These are phyloP conservation scores for Claviceps sp. DNA, from an alignment of 2,329 filamentous ascomycete species.

Conservation along the genomic window DNA sequence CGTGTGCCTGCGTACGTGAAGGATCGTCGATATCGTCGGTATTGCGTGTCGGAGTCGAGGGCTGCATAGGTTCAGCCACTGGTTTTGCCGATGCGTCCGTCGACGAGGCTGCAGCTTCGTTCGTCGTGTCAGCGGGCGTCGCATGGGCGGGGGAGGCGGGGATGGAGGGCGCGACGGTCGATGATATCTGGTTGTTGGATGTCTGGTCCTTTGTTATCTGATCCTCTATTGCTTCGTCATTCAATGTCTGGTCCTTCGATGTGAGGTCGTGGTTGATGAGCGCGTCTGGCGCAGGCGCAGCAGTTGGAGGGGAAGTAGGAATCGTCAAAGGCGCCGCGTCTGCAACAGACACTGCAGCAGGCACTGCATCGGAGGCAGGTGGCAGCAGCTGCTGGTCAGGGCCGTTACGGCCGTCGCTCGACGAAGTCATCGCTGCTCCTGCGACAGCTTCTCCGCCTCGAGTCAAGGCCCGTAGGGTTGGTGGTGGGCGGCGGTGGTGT, in stretches of 20 bases:
- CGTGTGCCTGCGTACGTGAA: background rate
- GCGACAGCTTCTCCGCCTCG: conserved; percentile 43
- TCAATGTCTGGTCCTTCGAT: background rate
- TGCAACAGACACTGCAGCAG: conserved; percentile 1
- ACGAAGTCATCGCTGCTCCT: conserved; percentile 48
- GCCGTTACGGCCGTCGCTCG: conserved; percentile 28
- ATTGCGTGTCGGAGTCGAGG: conserved; percentile 6
- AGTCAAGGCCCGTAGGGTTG: conserved; percentile 3
- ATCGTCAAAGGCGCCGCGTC: background rate
- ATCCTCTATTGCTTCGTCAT: too few species aligned
- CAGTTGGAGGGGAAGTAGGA: background rate
- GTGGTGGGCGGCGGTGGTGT: background rate
- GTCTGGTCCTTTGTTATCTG: too few species aligned
- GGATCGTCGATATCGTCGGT: background rate
- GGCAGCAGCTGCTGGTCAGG: conserved; percentile 1
- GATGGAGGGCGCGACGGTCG: background rate
- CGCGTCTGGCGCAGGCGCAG: conserved; percentile 2
- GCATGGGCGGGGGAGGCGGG: background rate
- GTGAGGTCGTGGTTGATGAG: background rate
- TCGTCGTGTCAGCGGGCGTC: background rate
- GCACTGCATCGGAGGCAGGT: background rate
- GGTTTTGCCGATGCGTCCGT: background rate
- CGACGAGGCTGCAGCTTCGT: background rate
- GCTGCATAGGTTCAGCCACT: conserved; percentile 1
- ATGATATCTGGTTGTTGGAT: too few species aligned